These are phyloP conservation scores for Annulohypoxylon bovei DNA, from an alignment of 495 filamentous ascomycete genomes.

Conservation along the genomic window DNA sequence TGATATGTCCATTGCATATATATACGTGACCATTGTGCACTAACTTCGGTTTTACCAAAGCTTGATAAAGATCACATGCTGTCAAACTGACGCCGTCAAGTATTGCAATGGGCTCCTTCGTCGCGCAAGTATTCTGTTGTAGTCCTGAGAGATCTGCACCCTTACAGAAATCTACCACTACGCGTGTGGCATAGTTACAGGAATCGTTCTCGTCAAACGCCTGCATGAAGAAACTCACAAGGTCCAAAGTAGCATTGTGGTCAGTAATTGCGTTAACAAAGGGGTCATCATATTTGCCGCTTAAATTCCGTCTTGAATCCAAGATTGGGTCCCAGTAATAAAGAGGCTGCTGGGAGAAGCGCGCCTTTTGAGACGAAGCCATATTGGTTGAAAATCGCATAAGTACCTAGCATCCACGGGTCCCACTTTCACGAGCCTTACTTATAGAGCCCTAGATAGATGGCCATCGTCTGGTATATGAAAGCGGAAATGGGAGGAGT, in stretches of 20 bases:
- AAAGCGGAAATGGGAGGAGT: not conserved
- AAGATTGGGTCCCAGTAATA: conserved; percentile 15
- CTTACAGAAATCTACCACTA: not conserved
- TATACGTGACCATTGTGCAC: not conserved
- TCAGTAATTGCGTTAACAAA: not conserved
- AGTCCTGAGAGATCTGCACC: not conserved
- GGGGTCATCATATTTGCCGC: not conserved
- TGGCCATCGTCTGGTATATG: not conserved
- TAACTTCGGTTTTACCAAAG: not conserved
- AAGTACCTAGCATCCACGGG: not conserved
- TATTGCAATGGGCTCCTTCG: not conserved
- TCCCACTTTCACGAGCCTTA: not conserved
- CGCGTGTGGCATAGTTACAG: conserved; percentile 9
- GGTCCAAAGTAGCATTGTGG: not conserved
- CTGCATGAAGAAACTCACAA: not conserved
- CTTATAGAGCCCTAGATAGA: not conserved
- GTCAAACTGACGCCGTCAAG: conserved; percentile 4
- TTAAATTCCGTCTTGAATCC: not conserved
- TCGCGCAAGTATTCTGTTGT: not conserved
- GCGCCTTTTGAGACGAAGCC: not conserved
- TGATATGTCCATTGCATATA: not conserved
- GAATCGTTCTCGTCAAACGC: conserved; percentile 4
- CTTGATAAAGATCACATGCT: not conserved
- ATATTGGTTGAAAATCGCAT: not conserved
- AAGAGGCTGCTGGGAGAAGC: not conserved